Base-by-base conservation (phyloP, 352 stramenopile genomes). In the Thalassiosira gravida region DNA sequence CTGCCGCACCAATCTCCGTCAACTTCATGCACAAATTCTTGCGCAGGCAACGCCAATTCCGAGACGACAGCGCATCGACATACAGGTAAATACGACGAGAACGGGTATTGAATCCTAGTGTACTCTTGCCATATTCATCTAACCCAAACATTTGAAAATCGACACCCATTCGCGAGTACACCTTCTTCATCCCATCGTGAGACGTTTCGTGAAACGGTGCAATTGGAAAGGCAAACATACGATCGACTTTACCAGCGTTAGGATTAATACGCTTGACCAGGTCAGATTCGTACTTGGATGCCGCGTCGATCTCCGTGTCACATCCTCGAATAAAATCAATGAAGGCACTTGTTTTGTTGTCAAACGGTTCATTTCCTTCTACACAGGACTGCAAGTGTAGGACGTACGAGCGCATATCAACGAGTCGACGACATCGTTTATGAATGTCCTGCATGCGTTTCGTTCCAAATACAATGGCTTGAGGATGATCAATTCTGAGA, bases 181-280 rank as follows among this genome's bases (percentile, higher is more conserved):
- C 39, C 49, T 58, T 49, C 42, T 49, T 49, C 42, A 20, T 49
- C 42, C 42, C 42, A 14, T 49, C 16, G 25, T 69, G 61, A 16
- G 61, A 59, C 5, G 27, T 59, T 59, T 69, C 61, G 14, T 24
- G 35, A 42, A 39, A 24, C 20, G n/a, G 37, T 25, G 37, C 22
- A 29, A 67, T n/a, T 3, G 5, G 5, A 37, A 37, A 67, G 16
- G 42, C 42, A 25, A 67, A 67, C 24, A 67, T 57, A 7, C 52
- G 8, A 44, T 57, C 58, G 1, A 55, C 39, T 24, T 14, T 59
- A 20, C 25, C 50, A 14, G 46, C 44, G n/a, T 46, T 27, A 9
- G 44, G 29, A 30, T 58, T 37, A 2, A 46, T 7, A 32, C 8
- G 13, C n/a, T 42, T 46, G 13, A 62, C n/a, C 14, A 24, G n/a